Evolutionary conservation across 2,329 filamentous ascomycete species (phyloP).

Genomic region (Aureobasidium lini): DNA sequence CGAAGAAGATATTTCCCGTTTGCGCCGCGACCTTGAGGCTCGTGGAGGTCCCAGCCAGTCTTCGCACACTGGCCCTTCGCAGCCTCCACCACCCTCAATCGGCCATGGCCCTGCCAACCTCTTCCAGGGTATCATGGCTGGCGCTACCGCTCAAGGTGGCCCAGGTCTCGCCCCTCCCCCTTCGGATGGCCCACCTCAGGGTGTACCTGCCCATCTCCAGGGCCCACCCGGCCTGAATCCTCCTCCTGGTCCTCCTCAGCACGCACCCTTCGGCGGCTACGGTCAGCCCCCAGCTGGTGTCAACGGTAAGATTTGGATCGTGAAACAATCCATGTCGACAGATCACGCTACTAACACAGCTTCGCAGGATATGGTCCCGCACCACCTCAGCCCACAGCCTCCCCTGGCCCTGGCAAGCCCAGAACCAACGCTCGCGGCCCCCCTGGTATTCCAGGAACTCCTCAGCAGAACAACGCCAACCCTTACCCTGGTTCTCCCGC

Average conservation of each 20-base stretch:
- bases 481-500: slow-evolving; percentile 87
- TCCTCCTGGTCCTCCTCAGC: slow-evolving; percentile 53
- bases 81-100: slow-evolving; percentile 77
- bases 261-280: slow-evolving; percentile 63
- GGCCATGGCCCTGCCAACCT: slow-evolving; percentile 83
- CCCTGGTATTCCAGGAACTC: slow-evolving; percentile 66
- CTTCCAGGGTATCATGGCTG: slow-evolving; percentile 94
- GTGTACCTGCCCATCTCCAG: slow-evolving; percentile 57
- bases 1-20: slow-evolving; percentile 78
- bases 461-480: slow-evolving; percentile 81
- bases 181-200: slow-evolving; percentile 53
- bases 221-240: slow-evolving; percentile 60
- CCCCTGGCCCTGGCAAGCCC: slow-evolving; percentile 74
- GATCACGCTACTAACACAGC: slow-evolving; percentile 14
- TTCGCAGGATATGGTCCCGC: slow-evolving; percentile 68
- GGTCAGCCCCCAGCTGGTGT: slow-evolving; percentile 52
- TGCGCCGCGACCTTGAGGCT: slow-evolving; percentile 80
- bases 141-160: slow-evolving; percentile 71
- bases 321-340: neutral
- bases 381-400: slow-evolving; percentile 75
- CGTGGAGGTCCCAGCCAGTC: slow-evolving; percentile 57
- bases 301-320: slow-evolving; percentile 45
- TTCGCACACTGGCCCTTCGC: slow-evolving; percentile 68
- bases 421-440: slow-evolving; percentile 49
- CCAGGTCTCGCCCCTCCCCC: slow-evolving; percentile 67